A percentile compares a stretch with the other conserved stretches of the same genome.
These are phyloP conservation scores for Clonostachys rhizophaga DNA, from an alignment of 2,329 filamentous ascomycete species.

Conservation along the genomic window DNA sequence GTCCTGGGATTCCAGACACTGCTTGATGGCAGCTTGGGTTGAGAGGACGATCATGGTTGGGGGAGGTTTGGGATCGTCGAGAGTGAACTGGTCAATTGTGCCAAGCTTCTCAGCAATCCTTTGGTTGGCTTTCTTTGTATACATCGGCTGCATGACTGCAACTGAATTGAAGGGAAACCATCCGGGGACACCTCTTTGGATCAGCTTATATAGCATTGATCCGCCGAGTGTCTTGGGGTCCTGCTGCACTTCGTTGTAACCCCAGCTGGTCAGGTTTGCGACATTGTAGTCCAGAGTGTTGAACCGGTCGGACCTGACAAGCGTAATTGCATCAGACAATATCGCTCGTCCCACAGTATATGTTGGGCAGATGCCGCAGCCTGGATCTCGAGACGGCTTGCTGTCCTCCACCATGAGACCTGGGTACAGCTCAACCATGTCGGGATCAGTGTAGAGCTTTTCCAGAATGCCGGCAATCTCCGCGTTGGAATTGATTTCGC, in stretches of 20 bases:
- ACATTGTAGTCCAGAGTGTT: slow-evolving; percentile 45
- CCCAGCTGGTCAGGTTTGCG: slow-evolving; percentile 35
- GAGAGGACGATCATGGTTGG: slow-evolving; percentile 16
- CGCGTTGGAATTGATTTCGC: slow-evolving; percentile 51
- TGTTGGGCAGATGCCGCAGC: slow-evolving; percentile 45
- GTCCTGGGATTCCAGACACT: slow-evolving; percentile 22
- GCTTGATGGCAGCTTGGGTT: slow-evolving; percentile 17
- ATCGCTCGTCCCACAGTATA: slow-evolving; percentile 52
- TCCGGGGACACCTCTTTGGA: slow-evolving; percentile 36
- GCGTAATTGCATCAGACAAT: slow-evolving; percentile 53
- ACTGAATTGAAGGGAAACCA: slow-evolving; percentile 37
- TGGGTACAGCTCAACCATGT: slow-evolving; percentile 66
- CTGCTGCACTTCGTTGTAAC: slow-evolving; percentile 26
- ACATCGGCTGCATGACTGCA: slow-evolving; percentile 39
- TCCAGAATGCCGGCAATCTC: slow-evolving; percentile 51
- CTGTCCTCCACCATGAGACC: slow-evolving; percentile 59
- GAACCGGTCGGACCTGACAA: slow-evolving; percentile 56
- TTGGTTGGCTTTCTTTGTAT: slow-evolving; percentile 33
- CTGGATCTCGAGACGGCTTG: slow-evolving; percentile 44
- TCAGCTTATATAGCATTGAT: slow-evolving; percentile 38
- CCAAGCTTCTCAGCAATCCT: slow-evolving; percentile 30
- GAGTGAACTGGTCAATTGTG: slow-evolving; percentile 23
- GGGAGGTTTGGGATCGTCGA: slow-evolving; percentile 27
- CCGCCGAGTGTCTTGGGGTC: slow-evolving; percentile 31
- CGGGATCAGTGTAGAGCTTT: slow-evolving; percentile 57